Percentiles rank a stretch among this genome's conserved stretches.
phyloP scores from a whole-genome alignment of 768 basidiomycete species.

The Sporobolomyces pararoseus region DNA sequence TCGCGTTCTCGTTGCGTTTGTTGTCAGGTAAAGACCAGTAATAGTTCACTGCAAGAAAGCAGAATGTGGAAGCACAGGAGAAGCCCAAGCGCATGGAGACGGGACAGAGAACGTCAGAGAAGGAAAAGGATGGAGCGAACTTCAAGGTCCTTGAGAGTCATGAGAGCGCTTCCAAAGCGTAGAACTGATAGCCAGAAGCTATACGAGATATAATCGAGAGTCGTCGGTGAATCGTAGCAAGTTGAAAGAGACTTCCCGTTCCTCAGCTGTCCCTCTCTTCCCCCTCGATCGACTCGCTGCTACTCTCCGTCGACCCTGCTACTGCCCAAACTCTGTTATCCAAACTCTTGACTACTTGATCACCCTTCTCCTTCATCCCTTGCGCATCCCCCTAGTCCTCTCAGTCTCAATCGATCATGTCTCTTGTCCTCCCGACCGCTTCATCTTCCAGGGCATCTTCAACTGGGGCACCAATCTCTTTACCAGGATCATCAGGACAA shows the following conservation, averaged over 20 bases:
- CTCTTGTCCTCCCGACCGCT: conserved; percentile 25
- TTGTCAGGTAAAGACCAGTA: no score
- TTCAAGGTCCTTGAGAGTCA: no score
- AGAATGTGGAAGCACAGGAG: no score
- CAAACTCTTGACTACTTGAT: background rate
- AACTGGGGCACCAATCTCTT: background rate
- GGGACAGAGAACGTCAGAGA: background rate
- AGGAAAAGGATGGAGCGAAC: background rate
- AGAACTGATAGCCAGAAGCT: no score
- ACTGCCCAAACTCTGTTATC: no score
- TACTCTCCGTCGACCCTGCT: background rate
- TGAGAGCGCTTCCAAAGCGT: no score
- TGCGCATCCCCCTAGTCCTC: background rate
- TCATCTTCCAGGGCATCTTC: conserved; percentile 5
- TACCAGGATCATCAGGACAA: conserved; percentile 4
- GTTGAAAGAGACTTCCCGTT: background rate
- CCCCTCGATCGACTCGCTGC: conserved; percentile 1
- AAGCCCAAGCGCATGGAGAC: no score
- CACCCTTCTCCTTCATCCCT: background rate
- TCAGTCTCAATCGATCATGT: conserved; percentile 8
- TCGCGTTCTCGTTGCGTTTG: no score
- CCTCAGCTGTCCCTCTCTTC: background rate
- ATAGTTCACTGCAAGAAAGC: no score
- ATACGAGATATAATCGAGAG: background rate
- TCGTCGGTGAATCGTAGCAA: background rate